Conservation (phyloP, 805 yeast genomes). For the Saccharomycopsis javanensis region DNA sequence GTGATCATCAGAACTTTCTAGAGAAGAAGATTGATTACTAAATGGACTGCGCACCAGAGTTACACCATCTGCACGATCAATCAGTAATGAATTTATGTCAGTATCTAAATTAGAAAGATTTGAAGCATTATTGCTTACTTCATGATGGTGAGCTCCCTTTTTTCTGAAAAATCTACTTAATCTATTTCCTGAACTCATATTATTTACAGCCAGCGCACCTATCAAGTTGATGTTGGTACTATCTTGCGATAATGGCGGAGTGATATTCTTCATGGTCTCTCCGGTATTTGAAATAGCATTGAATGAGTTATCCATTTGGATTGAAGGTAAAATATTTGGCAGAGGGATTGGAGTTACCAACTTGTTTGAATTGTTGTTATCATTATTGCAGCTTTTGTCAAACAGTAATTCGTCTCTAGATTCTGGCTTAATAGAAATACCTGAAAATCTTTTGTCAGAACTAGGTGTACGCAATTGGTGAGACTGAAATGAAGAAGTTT, state of each 20-base stretch:
- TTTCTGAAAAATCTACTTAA: not conserved
- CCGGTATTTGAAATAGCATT: not conserved
- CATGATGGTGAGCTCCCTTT: not conserved
- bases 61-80: not conserved
- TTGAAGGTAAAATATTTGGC: not conserved
- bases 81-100: not conserved
- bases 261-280: not conserved
- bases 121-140: not conserved
- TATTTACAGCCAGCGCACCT: not conserved
- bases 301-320: not conserved
- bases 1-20: constrained; percentile 3
- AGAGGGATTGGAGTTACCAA: not conserved
- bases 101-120: not conserved
- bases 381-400: not conserved
- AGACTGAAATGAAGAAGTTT: not conserved
- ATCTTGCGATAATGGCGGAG: not conserved
- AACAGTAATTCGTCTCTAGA: not conserved
- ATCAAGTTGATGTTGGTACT: not conserved
- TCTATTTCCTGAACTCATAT: not conserved
- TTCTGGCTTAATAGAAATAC: not conserved
- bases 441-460: not conserved
- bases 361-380: not conserved
- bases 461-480: not conserved
- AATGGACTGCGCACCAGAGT: constrained; percentile 7
- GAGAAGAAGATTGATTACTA: constrained; percentile 4